Evolutionary conservation across 768 basidiomycete species (phyloP).

Genomic region (Serendipita sp.): DNA sequence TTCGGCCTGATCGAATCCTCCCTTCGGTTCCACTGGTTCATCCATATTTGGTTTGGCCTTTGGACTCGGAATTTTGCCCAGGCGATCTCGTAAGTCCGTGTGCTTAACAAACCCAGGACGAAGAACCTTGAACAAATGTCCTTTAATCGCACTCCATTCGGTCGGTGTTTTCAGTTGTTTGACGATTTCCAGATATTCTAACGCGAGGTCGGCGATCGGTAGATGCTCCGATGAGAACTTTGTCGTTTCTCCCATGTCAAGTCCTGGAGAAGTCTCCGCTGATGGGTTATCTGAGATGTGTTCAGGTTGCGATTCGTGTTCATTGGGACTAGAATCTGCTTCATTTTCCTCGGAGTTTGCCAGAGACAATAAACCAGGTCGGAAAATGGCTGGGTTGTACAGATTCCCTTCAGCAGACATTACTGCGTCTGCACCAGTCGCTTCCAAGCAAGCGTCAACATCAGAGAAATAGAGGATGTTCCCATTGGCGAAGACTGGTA

Average conservation of each 20-base stretch:
- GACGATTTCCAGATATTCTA: slow-evolving; percentile 78
- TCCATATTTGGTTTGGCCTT: background rate
- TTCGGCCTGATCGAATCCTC: slow-evolving; percentile 27
- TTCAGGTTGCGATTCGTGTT: background rate
- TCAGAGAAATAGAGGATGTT: slow-evolving; percentile 84
- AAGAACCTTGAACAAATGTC: slow-evolving; percentile 86
- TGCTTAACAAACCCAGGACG: slow-evolving; percentile 53
- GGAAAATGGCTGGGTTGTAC: slow-evolving; percentile 77
- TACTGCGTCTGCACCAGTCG: slow-evolving; percentile 79
- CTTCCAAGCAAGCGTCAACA: slow-evolving; percentile 55
- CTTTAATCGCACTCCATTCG: slow-evolving; percentile 59
- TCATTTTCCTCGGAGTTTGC: background rate
- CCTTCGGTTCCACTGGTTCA: slow-evolving; percentile 17
- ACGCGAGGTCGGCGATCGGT: slow-evolving; percentile 47
- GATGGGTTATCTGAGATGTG: slow-evolving; percentile 10
- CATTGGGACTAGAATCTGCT: background rate
- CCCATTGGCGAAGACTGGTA: slow-evolving; percentile 95
- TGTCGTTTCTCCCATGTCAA: slow-evolving; percentile 19
- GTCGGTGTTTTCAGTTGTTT: slow-evolving; percentile 52
- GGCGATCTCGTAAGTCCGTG: slow-evolving; percentile 51
- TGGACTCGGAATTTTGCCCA: slow-evolving; percentile 33
- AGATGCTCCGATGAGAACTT: slow-evolving; percentile 26
- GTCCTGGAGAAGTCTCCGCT: no score
- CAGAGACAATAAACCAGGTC: background rate
- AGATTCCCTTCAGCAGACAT: slow-evolving; percentile 93